Base-by-base conservation (phyloP, 768 basidiomycete species). In the Lyophyllum decastes region DNA sequence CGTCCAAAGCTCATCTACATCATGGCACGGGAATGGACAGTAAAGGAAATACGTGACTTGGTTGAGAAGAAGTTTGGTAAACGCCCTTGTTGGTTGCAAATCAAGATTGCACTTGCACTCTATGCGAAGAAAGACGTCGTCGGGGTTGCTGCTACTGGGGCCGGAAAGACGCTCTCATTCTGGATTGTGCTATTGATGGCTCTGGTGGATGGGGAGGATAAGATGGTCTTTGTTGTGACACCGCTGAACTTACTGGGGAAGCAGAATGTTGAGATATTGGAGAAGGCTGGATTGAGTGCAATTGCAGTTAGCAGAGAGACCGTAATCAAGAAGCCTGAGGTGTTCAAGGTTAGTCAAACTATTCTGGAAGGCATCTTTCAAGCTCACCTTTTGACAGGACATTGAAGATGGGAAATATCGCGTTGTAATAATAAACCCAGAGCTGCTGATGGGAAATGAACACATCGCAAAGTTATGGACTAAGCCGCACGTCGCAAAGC, bases 371-470 rank as follows among this genome's bases (percentile, higher is more conserved):
- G 10, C 25, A 24, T 22, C 2, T 12, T 10, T 35, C 19, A 52
- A 7, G 4, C 40, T 26, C 11, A 14, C 21, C 25, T 40, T 25
- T n/a, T 40, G 12, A 43, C 33, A 52, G 51, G 38, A 52, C 12
- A 52, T 52, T 40, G 51, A 21, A 16, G 40, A 34, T 12, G 51
- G 51, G 4, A 52, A 52, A 24, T 52, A 52, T 41, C 21, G 24
- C 41, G 33, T 33, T 12, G 33, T 33, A 33, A 6, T 33, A 12
- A 33, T 33, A 33, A 33, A 33, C 33, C 33, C 72, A 35, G 70
- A 75, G 57, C 56, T 58, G 0, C 30, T 71, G 5, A 64, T 68
- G 56, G 62, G 61, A 33, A 35, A 56, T 40, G 30, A 43, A 44
- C 19, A 55, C 19, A 14, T 58, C 11, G 17, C 21, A 43, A 66